Evolutionary conservation across 768 basidiomycete genomes (phyloP), one percentile per base, ranked within the genome.

Genomic region (Panus rudis): DNA sequence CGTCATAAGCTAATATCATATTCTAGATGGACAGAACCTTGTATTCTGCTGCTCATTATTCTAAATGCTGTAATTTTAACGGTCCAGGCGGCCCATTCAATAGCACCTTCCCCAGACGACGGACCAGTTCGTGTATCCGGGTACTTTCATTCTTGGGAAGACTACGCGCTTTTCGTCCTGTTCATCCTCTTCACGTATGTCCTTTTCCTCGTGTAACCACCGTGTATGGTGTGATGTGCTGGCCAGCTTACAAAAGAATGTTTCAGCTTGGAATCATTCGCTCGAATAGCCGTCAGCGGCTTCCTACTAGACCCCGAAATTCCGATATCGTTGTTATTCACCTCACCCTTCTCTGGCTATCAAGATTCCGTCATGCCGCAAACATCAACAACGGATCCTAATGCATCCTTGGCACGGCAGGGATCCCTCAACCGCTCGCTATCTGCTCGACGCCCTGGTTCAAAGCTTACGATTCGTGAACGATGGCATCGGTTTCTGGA

Each of bases 111-210:
- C n/a, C 52, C 50, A 5, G 49, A 57, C 27, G 65, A 64, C n/a
- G 57, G 61, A 31, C 62, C 65, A 44, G 61, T 72, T 6, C 66
- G 67, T 24, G 53, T 73, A 17, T 63, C 57, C 38, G 91, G 91
- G 6, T 97, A 86, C 66, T 96, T 97, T 64, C 78, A 83, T 46
- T 51, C 63, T 11, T 97, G 93, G 93, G 90, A 92, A 55, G 93
- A 97, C 61, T 83, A 77, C 55, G 79, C 71, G 16, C 67, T 97
- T n/a, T 89, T 97, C 60, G 74, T 56, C 16, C 65, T 97, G 42
- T 97, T 97, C 63, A 63, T 82, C 46, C 54, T 88, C 52, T 97
- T 91, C 72, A 92, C 91, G 85, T 84, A 65, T 74, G 12, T 17
- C 32, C 14, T 30, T 35, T 30, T 11, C 8, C 8, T 16, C 7